A percentile compares a stretch with the other conserved stretches of the same genome.
Evolutionary conservation across 2,329 filamentous ascomycete species (phyloP).

Genomic region (Nemania abortiva): DNA sequence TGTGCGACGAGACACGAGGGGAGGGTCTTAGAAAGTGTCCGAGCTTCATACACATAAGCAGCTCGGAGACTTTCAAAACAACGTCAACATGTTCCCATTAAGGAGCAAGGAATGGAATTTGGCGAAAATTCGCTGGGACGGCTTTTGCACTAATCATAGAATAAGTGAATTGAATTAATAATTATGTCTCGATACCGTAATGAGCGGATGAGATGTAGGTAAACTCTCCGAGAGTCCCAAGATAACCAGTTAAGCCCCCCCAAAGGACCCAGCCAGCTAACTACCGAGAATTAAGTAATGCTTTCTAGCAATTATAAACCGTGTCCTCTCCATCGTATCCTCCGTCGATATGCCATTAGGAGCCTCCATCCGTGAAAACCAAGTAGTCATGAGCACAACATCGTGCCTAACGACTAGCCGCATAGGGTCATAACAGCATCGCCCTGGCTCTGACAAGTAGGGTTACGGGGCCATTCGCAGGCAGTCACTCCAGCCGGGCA

Average conservation of each 20-base stretch:
- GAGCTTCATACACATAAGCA: neutral
- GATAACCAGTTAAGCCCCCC: neutral
- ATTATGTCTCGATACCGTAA: neutral
- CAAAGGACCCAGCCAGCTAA: neutral
- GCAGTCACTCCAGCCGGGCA: constrained; percentile 31
- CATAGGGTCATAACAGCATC: constrained; percentile 32
- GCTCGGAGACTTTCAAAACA: constrained; percentile 15
- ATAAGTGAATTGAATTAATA: neutral
- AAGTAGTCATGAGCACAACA: neutral
- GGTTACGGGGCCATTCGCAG: constrained; percentile 45
- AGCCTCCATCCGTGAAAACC: neutral
- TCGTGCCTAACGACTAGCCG: neutral
- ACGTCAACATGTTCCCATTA: neutral
- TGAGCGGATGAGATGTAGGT: neutral
- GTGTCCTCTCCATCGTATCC: too few species aligned
- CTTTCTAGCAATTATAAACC: too few species aligned
- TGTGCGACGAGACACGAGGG: neutral
- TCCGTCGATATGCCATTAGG: too few species aligned
- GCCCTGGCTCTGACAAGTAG: constrained; percentile 30
- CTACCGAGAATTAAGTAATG: neutral
- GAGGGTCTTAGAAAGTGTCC: constrained; percentile 9
- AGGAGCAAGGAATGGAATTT: neutral
- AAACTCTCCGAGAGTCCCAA: neutral
- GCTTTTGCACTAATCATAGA: neutral
- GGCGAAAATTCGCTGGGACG: neutral